A percentile compares a stretch with the other conserved stretches of the same genome.
Conservation (phyloP, 768 basidiomycete species). For the Udeniomyces megalosporus region DNA sequence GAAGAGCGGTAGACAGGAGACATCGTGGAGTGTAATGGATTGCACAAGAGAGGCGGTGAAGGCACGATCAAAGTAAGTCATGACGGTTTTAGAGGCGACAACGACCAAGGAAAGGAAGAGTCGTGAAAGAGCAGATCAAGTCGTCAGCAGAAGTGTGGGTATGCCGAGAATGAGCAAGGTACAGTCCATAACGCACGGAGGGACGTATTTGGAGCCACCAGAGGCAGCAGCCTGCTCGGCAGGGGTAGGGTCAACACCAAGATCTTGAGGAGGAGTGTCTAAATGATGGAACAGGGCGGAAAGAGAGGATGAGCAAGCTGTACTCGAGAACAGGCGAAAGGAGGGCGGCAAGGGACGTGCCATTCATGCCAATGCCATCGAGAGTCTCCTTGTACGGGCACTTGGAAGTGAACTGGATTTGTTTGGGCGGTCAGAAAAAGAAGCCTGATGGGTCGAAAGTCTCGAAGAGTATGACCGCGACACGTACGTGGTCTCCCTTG, state of each 20-base stretch:
- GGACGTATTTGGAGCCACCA: conserved; percentile 62
- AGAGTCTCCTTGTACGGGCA: conserved; percentile 96
- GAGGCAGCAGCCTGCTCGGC: conserved; percentile 26
- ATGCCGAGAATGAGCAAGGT: no score
- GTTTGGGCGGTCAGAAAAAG: no score
- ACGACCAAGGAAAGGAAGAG: no score
- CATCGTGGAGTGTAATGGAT: no score
- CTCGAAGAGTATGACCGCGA: background rate
- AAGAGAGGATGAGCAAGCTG: conserved; percentile 5
- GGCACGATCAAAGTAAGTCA: background rate
- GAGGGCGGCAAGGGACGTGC: background rate
- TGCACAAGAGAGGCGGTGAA: background rate
- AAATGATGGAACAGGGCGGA: background rate
- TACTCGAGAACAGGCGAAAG: background rate
- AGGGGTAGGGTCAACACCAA: conserved; percentile 32
- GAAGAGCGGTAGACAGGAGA: background rate
- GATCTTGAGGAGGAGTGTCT: conserved; percentile 35
- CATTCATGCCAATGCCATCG: conserved; percentile 42
- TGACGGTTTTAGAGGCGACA: no score
- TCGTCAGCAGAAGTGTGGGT: no score
- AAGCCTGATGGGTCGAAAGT: background rate
- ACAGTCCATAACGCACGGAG: conserved; percentile 38
- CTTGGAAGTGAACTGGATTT: conserved; percentile 85
- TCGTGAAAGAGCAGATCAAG: no score
- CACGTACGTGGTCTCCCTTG: conserved; percentile 61